Base-by-base conservation (phyloP, 1,284 basidiomycete species). In the Naganishia cerealis region DNA sequence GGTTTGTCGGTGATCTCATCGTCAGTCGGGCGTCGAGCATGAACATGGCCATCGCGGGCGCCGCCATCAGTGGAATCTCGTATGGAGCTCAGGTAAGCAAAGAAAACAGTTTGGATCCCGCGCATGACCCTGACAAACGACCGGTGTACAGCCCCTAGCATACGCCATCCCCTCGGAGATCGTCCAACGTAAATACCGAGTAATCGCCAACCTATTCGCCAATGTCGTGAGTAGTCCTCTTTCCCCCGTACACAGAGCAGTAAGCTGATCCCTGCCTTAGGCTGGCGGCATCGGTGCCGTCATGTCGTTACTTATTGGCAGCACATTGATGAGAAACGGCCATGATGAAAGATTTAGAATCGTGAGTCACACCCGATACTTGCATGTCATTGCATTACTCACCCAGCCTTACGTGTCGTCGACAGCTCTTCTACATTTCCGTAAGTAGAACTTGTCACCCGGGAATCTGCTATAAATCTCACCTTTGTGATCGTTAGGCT, bases 11-110 rank as follows among this genome's bases (percentile, higher is more conserved):
- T 15, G 52, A 56, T 18, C 13, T 65, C 39, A 56, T 65, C 50
- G 54, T 56, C 18, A 36, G 39, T 43, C 52, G 62, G 6, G 62
- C 62, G 4, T 43, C 52, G 3, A 57, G 36, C 39, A 66, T 66
- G 65, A 57, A 66, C 29, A 66, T 66, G 65, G 65, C 65, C 21
- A 66, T 66, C 21, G 65, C 65, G 1, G 65, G 65, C 12, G 65
- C 53, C 16, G 54, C 46, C 36, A 52, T 66, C n/a, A 50, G 33
- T 39, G 65, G 65, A 16, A 56, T 66, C 15, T 56, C 65, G 10
- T 66, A 66, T n/a, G 65, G 65, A 9, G 43, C 54, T 10, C 65
- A 66, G 55, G 62, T 65, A 24, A 16, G 53, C 42, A 13, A 12
- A 9, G 18, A 16, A 5, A 21, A 39, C 16, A 33, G 29, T 26